These are phyloP conservation scores for Microstegium vimineum DNA, from an alignment of 176 grass and related monocot species.

Conservation along the genomic window DNA sequence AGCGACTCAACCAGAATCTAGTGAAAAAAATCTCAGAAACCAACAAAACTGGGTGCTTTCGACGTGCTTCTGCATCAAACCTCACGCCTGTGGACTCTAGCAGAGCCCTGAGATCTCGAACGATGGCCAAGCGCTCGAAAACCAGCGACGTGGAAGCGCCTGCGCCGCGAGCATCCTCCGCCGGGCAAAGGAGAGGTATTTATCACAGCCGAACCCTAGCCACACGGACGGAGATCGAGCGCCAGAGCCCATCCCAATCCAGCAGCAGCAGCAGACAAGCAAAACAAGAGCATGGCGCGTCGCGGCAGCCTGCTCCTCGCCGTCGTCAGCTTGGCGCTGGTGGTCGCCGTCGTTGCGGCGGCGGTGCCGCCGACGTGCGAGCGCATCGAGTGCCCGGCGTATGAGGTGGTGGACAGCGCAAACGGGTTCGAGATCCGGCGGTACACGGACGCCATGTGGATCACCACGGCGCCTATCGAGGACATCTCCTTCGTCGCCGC, in stretches of 20 bases:
- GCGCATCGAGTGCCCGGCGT: conserved; percentile 94
- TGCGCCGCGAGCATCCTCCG: conserved; percentile 8
- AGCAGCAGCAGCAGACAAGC: neutral
- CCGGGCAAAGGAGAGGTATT: conserved; percentile 1
- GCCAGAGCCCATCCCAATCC: neutral
- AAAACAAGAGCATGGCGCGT: conserved; percentile 25
- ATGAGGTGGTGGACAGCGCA: conserved; percentile 77
- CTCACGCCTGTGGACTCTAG: neutral
- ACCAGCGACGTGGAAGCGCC: conserved; percentile 44
- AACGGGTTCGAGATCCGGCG: conserved; percentile 93
- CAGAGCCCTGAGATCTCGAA: neutral
- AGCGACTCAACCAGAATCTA: neutral
- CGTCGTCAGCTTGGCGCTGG: neutral
- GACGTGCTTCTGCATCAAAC: neutral
- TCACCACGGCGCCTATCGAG: conserved; percentile 68
- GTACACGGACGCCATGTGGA: conserved; percentile 69
- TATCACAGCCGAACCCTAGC: conserved; percentile 16
- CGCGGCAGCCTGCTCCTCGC: conserved; percentile 5
- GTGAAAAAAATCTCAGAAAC: neutral
- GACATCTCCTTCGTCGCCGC: conserved; percentile 90
- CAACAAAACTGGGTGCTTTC: neutral
- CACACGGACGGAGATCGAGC: conserved; percentile 31
- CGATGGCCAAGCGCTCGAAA: conserved; percentile 25
- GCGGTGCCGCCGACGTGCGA: conserved; percentile 67
- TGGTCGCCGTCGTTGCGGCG: neutral